phyloP scores from a whole-genome alignment of 1,284 basidiomycete genomes.

The Cutaneotrichosporon sp. region DNA sequence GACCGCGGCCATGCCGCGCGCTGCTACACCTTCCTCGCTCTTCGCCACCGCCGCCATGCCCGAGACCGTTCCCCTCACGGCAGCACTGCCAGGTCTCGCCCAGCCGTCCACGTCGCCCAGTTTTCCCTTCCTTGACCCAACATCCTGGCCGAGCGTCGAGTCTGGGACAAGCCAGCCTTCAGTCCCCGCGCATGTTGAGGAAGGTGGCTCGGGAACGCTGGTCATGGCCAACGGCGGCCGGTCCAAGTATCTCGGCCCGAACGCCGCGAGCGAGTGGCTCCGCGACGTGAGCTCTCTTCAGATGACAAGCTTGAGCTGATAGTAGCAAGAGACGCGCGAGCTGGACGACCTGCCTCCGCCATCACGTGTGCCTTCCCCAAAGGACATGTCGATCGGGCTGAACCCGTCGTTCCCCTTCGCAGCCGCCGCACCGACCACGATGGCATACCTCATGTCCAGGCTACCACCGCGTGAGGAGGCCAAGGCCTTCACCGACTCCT shows the following conservation, averaged over 20 bases:
- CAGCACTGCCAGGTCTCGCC: background rate
- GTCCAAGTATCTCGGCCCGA: slow-evolving; percentile 21
- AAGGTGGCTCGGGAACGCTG: slow-evolving; percentile 12
- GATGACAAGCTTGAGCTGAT: background rate
- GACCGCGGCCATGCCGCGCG: too few species aligned
- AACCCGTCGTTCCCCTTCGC: slow-evolving; percentile 19
- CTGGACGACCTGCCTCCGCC: background rate
- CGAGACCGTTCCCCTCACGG: background rate
- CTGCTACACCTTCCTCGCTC: too few species aligned
- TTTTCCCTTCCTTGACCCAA: background rate
- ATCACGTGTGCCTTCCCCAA: too few species aligned
- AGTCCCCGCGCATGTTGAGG: background rate
- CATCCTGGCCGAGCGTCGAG: background rate
- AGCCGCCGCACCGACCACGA: background rate
- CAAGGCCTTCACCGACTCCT: slow-evolving; percentile 20
- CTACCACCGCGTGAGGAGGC: slow-evolving; percentile 22
- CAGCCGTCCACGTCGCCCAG: background rate
- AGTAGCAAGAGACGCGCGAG: slow-evolving; percentile 2
- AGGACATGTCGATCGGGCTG: background rate
- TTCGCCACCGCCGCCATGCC: background rate
- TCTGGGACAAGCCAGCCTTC: background rate
- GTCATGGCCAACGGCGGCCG: slow-evolving; percentile 12
- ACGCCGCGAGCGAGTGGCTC: slow-evolving; percentile 20
- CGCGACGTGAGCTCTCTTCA: slow-evolving; percentile 10
- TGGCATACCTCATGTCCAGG: slow-evolving; percentile 9